Conservation (phyloP, 345 rosid species). For the Boechera stricta region DNA sequence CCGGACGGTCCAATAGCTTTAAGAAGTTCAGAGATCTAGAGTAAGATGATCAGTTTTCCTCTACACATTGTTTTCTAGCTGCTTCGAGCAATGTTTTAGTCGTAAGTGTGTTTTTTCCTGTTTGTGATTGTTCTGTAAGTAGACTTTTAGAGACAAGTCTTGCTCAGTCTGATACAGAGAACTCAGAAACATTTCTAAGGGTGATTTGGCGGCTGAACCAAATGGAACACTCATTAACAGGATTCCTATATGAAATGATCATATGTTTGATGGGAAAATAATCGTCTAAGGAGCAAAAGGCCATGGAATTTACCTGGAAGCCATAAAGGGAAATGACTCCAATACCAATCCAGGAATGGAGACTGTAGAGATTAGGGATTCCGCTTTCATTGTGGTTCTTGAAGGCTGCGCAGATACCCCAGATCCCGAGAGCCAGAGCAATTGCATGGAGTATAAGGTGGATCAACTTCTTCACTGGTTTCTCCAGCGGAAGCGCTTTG, state of each 20-base stretch:
- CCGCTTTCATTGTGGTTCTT: conserved; percentile 83
- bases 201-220: neutral
- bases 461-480: conserved; percentile 76
- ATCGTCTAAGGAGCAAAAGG: conserved; percentile 19
- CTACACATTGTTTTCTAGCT: neutral
- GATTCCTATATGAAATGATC: neutral
- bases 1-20: neutral
- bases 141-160: neutral
- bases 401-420: conserved; percentile 84
- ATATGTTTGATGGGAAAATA: neutral
- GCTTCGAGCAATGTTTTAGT: conserved; percentile 6
- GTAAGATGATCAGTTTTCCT: neutral
- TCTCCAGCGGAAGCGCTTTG: conserved; percentile 70
- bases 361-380: conserved; percentile 85
- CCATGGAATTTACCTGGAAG: conserved; percentile 65
- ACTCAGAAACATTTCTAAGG: neutral
- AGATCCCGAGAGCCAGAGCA: conserved; percentile 76
- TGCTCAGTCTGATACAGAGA: neutral
- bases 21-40: neutral
- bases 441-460: conserved; percentile 84
- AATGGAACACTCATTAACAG: neutral
- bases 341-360: conserved; percentile 97
- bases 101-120: neutral
- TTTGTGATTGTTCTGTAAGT: neutral
- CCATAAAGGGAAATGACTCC: conserved; percentile 75